phyloP scores from a whole-genome alignment of 148 eudicot genomes.

The Polygonum aviculare region DNA sequence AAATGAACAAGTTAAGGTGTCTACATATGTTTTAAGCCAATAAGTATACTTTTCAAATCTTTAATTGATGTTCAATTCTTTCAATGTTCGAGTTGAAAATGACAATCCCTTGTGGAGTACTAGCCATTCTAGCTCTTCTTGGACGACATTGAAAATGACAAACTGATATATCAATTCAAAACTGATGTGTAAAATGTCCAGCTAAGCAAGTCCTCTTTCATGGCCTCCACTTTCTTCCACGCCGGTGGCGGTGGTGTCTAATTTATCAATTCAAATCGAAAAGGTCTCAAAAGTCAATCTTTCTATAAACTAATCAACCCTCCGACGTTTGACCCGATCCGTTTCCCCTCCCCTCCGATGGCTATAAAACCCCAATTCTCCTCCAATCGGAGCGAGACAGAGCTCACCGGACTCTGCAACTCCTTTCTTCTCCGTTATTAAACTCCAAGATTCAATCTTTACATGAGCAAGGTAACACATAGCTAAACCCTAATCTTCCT shows the following conservation, averaged over 20 bases:
- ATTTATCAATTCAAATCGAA: neutral
- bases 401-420: neutral
- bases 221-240: neutral
- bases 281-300: neutral
- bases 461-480: neutral
- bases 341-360: neutral
- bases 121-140: too few relatives aligned
- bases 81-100: too few relatives aligned
- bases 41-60: too few relatives aligned
- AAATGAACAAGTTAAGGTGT: too few relatives aligned
- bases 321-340: neutral
- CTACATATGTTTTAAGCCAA: too few relatives aligned
- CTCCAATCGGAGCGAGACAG: neutral
- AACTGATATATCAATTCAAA: too few relatives aligned
- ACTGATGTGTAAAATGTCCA: neutral
- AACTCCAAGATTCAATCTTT: neutral
- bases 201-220: neutral
- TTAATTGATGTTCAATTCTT: too few relatives aligned
- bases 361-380: neutral
- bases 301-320: neutral
- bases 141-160: too few relatives aligned
- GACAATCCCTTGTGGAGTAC: too few relatives aligned
- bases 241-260: neutral
- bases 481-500: neutral
- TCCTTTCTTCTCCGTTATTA: neutral